Base-by-base conservation (phyloP, 495 filamentous ascomycete genomes). In the Hyaloscypha finlandica region DNA sequence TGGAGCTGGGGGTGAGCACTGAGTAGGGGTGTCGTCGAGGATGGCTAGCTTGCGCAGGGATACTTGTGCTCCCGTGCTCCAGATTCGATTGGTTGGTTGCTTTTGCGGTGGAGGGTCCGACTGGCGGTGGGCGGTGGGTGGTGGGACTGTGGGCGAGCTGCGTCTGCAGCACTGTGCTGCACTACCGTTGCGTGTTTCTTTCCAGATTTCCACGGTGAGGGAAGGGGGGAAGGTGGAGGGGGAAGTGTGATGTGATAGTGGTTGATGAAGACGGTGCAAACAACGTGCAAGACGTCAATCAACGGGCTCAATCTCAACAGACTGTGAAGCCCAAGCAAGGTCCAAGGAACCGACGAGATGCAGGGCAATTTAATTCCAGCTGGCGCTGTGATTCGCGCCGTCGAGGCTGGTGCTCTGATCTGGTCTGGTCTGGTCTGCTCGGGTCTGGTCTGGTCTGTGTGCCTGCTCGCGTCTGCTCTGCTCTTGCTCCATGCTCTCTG, bases 321-420 rank as follows among this genome's bases (percentile, higher is more conserved):
- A 25, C 25, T 25, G 25, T 25, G 25, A 25, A 25, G 30, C 5
- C 12, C 19, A 6, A 33, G 31, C 3, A 32, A n/a, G n/a, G n/a
- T n/a, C n/a, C 11, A 6, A 33, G 31, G 29, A 32, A 9, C 56
- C 2, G 56, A n/a, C 9, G 22, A 20, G 22, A 6, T 37, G 57
- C 31, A 37, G 4, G 16, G 14, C 35, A 20, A 42, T 42, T 54
- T 45, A 56, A 64, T 57, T 64, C 22, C 56, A 42, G 62, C 33
- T 37, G 62, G 62, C 62, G 62, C 62, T 64, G 51, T 64, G 62
- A 42, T 64, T 64, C 52, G 62, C 51, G n/a, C 19, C 22, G 53
- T 48, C 14, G 42, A 45, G 42, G 14, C 3, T 19, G 8, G 14
- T 45, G 6, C 42, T 45, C 42, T 19, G 3, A n/a, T n/a, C n/a